Evolutionary conservation across 2,329 filamentous ascomycete species (phyloP), one percentile per base, ranked within the genome.

Genomic region (Raffaelea albimanens): DNA sequence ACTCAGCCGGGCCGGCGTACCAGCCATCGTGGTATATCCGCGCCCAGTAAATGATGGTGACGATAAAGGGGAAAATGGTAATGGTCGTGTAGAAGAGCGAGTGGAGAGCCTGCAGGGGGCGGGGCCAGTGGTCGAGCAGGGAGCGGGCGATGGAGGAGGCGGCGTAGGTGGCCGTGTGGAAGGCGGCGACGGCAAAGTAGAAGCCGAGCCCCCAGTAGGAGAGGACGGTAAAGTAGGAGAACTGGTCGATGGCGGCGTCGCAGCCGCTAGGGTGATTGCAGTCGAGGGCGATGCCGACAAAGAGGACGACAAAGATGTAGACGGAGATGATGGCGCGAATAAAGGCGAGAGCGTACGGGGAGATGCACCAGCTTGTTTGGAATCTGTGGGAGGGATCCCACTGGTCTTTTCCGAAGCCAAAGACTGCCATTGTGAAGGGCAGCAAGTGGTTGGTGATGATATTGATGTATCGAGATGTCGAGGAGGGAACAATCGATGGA

Each of bases 191-290:
- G 48, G 81, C 70, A 61, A 83, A 83, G 71, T 94, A 95, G 67
- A 90, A 91, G 21, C 77, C 81, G 33, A 91, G 67, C 2, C 86
- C 86, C 85, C 85, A 93, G 72, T 83, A 93, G 10, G 84, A 87
- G 50, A 93, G 69, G 58, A 82, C 72, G 23, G 88, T 94, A 69
- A 95, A 94, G 71, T 80, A 94, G 57, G 82, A 87, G 69, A 94
- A 93, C 41, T 73, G 75, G 41, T 70, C 64, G 45, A 70, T 67
- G 22, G 77, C 74, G 1, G 58, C 59, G 31, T 59, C 53, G 59
- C 72, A 73, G 43, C 73, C 67, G 51, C 67, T 67, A 11, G 59
- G 55, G 1, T 52, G 34, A 51, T 77, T 67, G 72, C 76, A 86
- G 51, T 71, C 80, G 60, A 89, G 78, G 59, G 7, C 25, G 13